Base-by-base conservation (phyloP, 805 yeast species). In the Nakazawaea anatomiae region DNA sequence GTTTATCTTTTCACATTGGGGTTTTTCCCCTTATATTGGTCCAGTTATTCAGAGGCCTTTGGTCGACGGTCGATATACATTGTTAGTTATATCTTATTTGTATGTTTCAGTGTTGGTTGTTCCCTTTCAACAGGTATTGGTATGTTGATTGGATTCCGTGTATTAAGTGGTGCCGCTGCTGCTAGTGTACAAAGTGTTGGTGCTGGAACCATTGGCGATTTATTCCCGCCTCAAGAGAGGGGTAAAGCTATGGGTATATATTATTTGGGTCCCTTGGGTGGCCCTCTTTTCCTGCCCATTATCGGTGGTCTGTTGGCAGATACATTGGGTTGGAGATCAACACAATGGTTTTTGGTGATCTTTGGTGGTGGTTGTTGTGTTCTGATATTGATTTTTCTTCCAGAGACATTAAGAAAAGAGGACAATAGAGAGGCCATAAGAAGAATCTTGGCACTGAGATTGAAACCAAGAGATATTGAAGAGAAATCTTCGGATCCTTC, bases 161-260 rank as follows among this genome's bases (percentile, higher is more conserved):
- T 86, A 4, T 65, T 89, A 1, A 73, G 85, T 42, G 96, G 96
- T 49, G 96, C 89, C 0, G 79, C 85, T 53, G 85, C 91, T 1
- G 94, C 94, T 1, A 80, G 89, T 41, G 96, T 89, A 0, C 96
- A 89, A 63, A 79, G 91, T 18, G 89, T 89, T 31, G 96, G 96
- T 4, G 96, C 96, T 0, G 96, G 96, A 2, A 87, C 96, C 0
- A 83, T 89, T 18, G 77, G 87, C 25, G 96, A 89, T 60, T 62
- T 89, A 36, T 89, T 71, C 61, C 69, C 75, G 4, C 82, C 84
- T 6, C 77, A 80, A 35, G 79, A 83, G 57, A 74, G 96, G 60
- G 96, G 96, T 2, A 65, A 75, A 5, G 91, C 91, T 3, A 77
- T 89, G 81, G 95, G 96, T 0, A 71, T 80, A 45, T 89, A 79